Base-by-base conservation (phyloP, 495 filamentous ascomycete species). In the Parachaetomium inaequale region DNA sequence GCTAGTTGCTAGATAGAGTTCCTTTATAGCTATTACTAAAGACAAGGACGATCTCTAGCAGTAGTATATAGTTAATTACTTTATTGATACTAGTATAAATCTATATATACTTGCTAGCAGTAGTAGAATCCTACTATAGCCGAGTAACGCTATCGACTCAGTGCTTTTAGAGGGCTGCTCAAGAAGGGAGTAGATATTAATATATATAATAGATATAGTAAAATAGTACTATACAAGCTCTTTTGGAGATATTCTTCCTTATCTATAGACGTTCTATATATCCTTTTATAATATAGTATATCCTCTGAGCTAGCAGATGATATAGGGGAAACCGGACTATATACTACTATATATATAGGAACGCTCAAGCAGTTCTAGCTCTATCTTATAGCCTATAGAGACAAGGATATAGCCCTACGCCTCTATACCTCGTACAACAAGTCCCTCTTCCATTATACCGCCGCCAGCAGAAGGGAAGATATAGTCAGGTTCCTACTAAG, bases 371-470 rank as follows among this genome's bases (percentile, higher is more conserved):
- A 45, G 5, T 25, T 68, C 19, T 31, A 46, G n/a, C 55, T 66
- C n/a, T 66, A 55, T 43, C 66, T 68, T 6, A 23, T 29, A 8
- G 10, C 31, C 15, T 55, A 50, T 28, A 3, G 15, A 6, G 25
- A 38, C 25, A 26, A 46, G 15, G 50, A 54, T 21, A 26, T 46
- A 15, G 51, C 52, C 11, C 32, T 66, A 7, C 32, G 50, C 23
- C 51, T 17, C 12, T n/a, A 12, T 4, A 70, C 60, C 25, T 12
- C 31, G 7, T 31, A 60, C 21, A 57, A 40, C 3, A 66, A 70
- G 60, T 60, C 68, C 2, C 29, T 64, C 1, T 34, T 70, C n/a
- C 66, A 70, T 43, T 70, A 63, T 28, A 63, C 68, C 28, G 66
- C 68, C 17, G 63, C 58, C 10, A 63, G 63, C 5, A 46, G 63